Base-by-base conservation (phyloP, 805 yeast genomes). In the Myxozyma geophila region DNA sequence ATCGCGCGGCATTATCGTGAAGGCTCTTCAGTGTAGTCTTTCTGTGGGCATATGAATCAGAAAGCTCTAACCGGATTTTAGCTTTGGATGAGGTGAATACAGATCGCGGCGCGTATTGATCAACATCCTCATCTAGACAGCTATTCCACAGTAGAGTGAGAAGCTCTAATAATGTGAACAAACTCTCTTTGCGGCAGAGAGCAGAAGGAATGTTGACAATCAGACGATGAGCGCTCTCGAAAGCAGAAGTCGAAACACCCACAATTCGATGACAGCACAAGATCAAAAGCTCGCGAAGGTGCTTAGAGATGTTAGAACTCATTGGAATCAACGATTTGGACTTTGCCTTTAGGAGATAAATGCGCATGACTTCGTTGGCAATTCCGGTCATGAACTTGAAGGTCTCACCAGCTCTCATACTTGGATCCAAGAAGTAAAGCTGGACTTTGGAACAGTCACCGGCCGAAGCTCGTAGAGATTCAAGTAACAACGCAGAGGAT, bases 381-480 rank as follows among this genome's bases (percentile, higher is more conserved):
- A 93, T 83, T 5, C 82, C 81, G 0, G 87, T 87, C 74, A 92
- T 82, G 63, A 83, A 85, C 66, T 83, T 87, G 59, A 87, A 89
- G 13, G 91, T 82, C 9, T 87, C 90, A 43, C 86, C 82, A 43
- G 89, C 80, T 28, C 82, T 83, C 67, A 90, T 80, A 0, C 96
- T 87, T 1, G 97, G 95, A 72, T 95, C 98, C 1, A 95, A 88
- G 70, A 88, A 87, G 76, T 95, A 95, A 46, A 82, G 81, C 59
- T 93, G 81, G 41, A 86, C 79, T n/a, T 86, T 85, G 0, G 96
- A 86, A 68, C 96, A 88, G 67, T 88, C 87, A 13, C 98, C 98
- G 8, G 88, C 80, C 58, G 82, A 85, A 21, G 89, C 89, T 63
- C 99, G 81, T 57, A 91, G 79, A 19, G 85, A 80, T 78, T 95